Conservation (phyloP, 2,329 filamentous ascomycete species). For the Lithohypha guttulata region DNA sequence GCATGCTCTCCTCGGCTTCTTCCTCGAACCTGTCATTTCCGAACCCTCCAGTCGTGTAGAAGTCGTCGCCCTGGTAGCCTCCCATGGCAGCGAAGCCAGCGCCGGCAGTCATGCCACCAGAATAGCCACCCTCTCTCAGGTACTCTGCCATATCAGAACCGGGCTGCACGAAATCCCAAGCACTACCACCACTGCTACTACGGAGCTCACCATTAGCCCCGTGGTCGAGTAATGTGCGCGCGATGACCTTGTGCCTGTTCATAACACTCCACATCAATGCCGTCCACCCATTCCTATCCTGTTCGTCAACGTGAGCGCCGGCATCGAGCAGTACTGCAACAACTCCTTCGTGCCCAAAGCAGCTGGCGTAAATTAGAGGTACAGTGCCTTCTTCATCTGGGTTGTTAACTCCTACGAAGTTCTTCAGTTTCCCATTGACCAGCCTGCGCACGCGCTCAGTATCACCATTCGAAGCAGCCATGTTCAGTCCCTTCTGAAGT, state of each 20-base stretch:
- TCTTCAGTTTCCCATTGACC: slow-evolving; percentile 59
- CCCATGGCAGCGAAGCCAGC: slow-evolving; percentile 44
- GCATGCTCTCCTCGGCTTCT: slow-evolving; percentile 91
- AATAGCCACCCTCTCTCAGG: slow-evolving; percentile 84
- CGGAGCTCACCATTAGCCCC: slow-evolving; percentile 93
- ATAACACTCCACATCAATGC: slow-evolving; percentile 99
- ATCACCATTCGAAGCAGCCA: slow-evolving; percentile 95
- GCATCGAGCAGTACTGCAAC: slow-evolving; percentile 74
- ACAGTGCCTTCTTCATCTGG: slow-evolving; percentile 90
- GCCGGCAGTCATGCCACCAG: slow-evolving; percentile 29
- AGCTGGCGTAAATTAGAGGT: slow-evolving; percentile 95
- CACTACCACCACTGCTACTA: slow-evolving; percentile 84
- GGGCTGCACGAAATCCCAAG: slow-evolving; percentile 88
- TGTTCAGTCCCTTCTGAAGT: slow-evolving; percentile 79
- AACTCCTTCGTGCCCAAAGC: slow-evolving; percentile 87
- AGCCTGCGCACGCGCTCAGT: slow-evolving; percentile 68
- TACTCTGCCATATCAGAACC: slow-evolving; percentile 97
- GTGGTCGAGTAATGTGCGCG: slow-evolving; percentile 82
- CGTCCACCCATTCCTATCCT: slow-evolving; percentile 95
- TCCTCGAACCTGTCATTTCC: slow-evolving; percentile 92
- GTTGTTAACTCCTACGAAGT: slow-evolving; percentile 73
- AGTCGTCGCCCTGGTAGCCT: slow-evolving; percentile 72
- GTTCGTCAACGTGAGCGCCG: slow-evolving; percentile 79
- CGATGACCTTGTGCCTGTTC: slow-evolving; percentile 91
- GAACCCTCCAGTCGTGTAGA: slow-evolving; percentile 67